Percentiles rank a stretch among this genome's conserved stretches.
Evolutionary conservation across 495 filamentous ascomycete genomes (phyloP).

Genomic region (Xylaria sp.): DNA sequence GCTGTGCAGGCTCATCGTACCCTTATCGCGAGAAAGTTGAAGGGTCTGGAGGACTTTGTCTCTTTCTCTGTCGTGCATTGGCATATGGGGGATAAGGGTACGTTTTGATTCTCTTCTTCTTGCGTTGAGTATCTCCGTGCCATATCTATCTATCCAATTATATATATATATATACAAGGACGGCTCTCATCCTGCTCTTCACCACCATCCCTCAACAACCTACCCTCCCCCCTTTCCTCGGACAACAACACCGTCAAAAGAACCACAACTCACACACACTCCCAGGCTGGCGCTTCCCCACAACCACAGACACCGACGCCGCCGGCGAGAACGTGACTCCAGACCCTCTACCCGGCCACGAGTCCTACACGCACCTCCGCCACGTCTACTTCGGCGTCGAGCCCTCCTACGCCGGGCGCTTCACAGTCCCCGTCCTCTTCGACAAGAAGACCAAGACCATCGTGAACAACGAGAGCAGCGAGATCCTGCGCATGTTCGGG

Average conservation of each 20-base stretch:
- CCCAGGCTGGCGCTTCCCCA: constrained; percentile 83
- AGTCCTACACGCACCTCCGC: constrained; percentile 60
- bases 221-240: no score
- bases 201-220: no score
- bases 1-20: constrained; percentile 79
- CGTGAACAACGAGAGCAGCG: constrained; percentile 82
- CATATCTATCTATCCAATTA: background rate
- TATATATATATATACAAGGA: background rate
- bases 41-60: constrained; percentile 77
- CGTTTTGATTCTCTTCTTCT: background rate
- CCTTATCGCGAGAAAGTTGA: constrained; percentile 76
- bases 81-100: constrained; percentile 63
- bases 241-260: background rate
- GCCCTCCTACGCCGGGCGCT: constrained; percentile 70
- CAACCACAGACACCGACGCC: constrained; percentile 63
- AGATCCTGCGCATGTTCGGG: constrained; percentile 78
- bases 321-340: constrained; percentile 56
- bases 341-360: constrained; percentile 71
- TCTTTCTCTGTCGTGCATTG: constrained; percentile 73
- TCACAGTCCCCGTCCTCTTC: constrained; percentile 79
- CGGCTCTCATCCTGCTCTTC: background rate
- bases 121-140: background rate
- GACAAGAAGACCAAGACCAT: constrained; percentile 75
- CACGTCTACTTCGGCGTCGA: constrained; percentile 76
- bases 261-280: constrained; percentile 8